Base-by-base conservation (phyloP, 192 early-diverging fungal genomes). In the Chytriomyces confervae region DNA sequence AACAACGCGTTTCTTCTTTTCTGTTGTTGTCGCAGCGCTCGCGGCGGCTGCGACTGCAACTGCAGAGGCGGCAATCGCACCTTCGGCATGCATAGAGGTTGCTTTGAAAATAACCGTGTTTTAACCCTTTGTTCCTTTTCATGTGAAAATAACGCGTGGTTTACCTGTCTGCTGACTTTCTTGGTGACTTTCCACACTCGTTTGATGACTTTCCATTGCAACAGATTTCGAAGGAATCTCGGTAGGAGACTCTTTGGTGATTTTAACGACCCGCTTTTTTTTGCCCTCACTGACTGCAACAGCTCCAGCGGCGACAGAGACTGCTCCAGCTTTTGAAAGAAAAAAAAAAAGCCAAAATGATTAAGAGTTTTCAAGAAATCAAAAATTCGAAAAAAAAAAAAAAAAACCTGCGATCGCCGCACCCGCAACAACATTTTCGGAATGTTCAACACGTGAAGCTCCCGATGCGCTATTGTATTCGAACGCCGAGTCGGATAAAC, bases 21-120 rank as follows among this genome's bases (percentile, higher is more conserved):
- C 53, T 13, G 16, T 20, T 13, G 53, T 20, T n/a, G 5, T 5
- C 53, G 53, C 53, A 57, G 36, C 2, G 36, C 50, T 8, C 9
- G 20, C 48, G 29, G 62, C 53, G 29, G 72, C 46, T 9, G 66
- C 65, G 50, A 6, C 46, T 10, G 62, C 24, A 48, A n/a, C 62
- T 36, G 75, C 75, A 68, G 53, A n/a, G 5, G 53, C 53, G 13
- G 53, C 53, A 57, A 57, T 57, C 53, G 5, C 53, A n/a, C 16
- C 13, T n/a, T 20, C 53, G 13, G 53, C 13, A 57, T 57, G 53
- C 53, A 57, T n/a, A 57, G 53, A n/a, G 53, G 13, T 13, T n/a
- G 53, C 20, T 57, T 57, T 57, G 53, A 20, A 13, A 57, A 57
- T 5, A 57, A 57, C 13, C 5, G 51, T 57, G 13, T 57, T 13